Base-by-base conservation (phyloP, 2,329 filamentous ascomycete genomes). In the Pestalotiopsis sp. region DNA sequence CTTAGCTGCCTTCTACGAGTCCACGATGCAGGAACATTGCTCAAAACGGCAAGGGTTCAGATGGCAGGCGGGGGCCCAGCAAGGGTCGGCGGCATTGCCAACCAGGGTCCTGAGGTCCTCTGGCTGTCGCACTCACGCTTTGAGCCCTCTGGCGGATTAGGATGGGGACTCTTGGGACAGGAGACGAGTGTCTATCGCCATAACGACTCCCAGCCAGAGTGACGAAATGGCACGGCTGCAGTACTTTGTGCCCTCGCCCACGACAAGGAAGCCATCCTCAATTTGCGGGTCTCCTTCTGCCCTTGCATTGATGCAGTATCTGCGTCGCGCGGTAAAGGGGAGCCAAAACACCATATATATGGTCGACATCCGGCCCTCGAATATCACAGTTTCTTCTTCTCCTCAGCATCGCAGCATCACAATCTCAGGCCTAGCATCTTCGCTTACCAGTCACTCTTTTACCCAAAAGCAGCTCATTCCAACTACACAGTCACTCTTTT, bases 401-500 rank as follows among this genome's bases (percentile, higher is more conserved):
- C 45, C 45, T 52, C 45, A 52, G 45, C 45, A 59, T 27, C 52
- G 70, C 68, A 20, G 36, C 70, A 69, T 70, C 66, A 20, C 61
- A 45, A 70, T 61, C 31, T 67, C 61, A 67, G 58, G 27, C 63
- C 60, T 63, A 61, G 31, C 63, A 56, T 68, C 59, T 25, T 68
- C 25, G 68, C 70, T 68, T 49, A 49, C 62, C 45, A 52, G 45
- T 52, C 45, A 60, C 68, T 70, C 20, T 60, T 61, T 71, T 70
- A 67, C 70, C 72, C 49, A 73, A 31, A 56, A 68, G 68, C 61
- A 45, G 58, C 56, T 70, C 70, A 64, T 68, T 71, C 72, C 73
- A 72, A 68, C 71, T 71, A 73, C 45, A 66, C 71, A 73, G 72
- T 72, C 66, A 75, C 71, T 75, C 73, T 64, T 66, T 75, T 74